phyloP scores from a whole-genome alignment of 768 basidiomycete genomes.

The Strobilomyces dryophilus region DNA sequence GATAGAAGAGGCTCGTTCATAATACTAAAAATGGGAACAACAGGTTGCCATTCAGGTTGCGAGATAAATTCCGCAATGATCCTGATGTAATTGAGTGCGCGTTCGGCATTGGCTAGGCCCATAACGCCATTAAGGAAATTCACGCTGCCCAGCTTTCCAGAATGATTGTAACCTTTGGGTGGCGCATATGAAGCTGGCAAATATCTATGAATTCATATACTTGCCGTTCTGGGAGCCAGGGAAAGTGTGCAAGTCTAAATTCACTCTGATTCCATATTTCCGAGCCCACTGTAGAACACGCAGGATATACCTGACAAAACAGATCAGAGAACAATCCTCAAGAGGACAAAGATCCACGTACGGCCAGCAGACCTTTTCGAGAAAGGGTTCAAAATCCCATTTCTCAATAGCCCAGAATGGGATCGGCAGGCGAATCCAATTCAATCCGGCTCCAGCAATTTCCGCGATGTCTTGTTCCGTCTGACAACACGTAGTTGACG shows the following conservation, averaged over 20 bases:
- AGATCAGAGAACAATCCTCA: slow-evolving; percentile 3
- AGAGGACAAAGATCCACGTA: slow-evolving; percentile 27
- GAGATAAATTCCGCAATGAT: slow-evolving; percentile 76
- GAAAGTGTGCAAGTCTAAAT: slow-evolving; percentile 73
- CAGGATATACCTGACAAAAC: slow-evolving; percentile 56
- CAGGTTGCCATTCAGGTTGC: slow-evolving; percentile 64
- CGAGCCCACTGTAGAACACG: slow-evolving; percentile 76
- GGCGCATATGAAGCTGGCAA: neutral
- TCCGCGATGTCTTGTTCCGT: slow-evolving; percentile 87
- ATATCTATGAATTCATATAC: neutral
- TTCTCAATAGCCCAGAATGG: slow-evolving; percentile 86
- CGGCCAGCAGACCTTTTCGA: slow-evolving; percentile 73
- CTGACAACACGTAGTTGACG: slow-evolving; percentile 33
- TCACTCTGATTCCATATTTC: slow-evolving; percentile 86
- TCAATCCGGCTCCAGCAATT: slow-evolving; percentile 85
- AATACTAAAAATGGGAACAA: slow-evolving; percentile 59
- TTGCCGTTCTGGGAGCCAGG: slow-evolving; percentile 78
- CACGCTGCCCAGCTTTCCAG: slow-evolving; percentile 55
- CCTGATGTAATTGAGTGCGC: slow-evolving; percentile 73
- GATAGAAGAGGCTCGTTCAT: slow-evolving; percentile 56
- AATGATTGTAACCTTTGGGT: slow-evolving; percentile 50
- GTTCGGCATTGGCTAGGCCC: slow-evolving; percentile 83
- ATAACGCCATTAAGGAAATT: slow-evolving; percentile 70
- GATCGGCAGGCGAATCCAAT: slow-evolving; percentile 78
- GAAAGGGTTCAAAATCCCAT: slow-evolving; percentile 71